Conservation (phyloP, 1,139 yeast genomes). For the Candida sp. region DNA sequence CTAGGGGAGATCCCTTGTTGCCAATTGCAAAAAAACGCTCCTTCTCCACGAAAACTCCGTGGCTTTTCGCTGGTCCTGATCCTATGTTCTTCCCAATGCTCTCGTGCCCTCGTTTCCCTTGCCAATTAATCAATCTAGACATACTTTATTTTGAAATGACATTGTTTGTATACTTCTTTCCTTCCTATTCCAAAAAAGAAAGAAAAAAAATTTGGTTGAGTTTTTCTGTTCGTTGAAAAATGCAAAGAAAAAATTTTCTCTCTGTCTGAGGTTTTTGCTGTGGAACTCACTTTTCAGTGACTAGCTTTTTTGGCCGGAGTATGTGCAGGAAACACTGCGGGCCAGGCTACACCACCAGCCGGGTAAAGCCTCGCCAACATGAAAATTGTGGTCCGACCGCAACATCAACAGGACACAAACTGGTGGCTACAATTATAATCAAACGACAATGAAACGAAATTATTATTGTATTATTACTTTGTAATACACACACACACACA, state of each 20-base stretch:
- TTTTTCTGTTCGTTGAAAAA: conserved; percentile 3
- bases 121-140: conserved; percentile 18
- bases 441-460: not conserved
- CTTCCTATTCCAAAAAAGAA: conserved; percentile 3
- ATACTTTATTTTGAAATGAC: conserved; percentile 57
- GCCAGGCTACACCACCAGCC: not conserved
- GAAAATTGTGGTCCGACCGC: not conserved
- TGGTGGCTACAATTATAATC: not conserved
- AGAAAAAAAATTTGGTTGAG: not conserved
- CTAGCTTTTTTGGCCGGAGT: not conserved
- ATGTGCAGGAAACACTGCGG: not conserved
- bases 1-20: not conserved
- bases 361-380: not conserved
- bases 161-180: conserved; percentile 22
- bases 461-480: not conserved
- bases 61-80: too few relatives aligned
- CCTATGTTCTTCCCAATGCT: not conserved
- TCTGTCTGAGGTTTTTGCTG: not conserved
- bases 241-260: not conserved
- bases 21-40: not conserved
- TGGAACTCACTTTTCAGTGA: not conserved
- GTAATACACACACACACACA: not conserved
- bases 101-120: not conserved
- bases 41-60: too few relatives aligned
- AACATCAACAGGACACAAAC: too few relatives aligned